Base-by-base conservation (phyloP, 2,329 filamentous ascomycete genomes). In the Ophiognomonia clavigignenti-juglandacearum region DNA sequence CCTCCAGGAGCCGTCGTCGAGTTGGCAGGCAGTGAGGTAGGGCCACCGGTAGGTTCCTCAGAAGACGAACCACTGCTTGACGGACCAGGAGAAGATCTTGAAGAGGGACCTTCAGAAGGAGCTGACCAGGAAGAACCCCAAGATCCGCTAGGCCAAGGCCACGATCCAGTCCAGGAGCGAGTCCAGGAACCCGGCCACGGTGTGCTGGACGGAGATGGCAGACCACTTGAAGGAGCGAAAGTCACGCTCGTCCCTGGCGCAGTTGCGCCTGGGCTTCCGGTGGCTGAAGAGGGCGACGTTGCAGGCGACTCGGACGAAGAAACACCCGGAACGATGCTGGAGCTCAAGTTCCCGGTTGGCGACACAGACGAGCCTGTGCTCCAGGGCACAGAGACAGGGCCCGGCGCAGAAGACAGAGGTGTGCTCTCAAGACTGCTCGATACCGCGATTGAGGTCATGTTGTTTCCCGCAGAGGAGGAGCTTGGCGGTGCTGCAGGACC, bases 331-430 rank as follows among this genome's bases (percentile, higher is more conserved):
- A 16, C 14, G 38, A 4, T 9, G 23, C 22, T 10, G 19, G 47
- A 46, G 34, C 47, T 50, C n/a, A 34, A 43, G 29, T 35, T 34
- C 23, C n/a, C 39, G 3, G 48, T 13, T 24, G 35, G 27, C 9
- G 39, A 11, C n/a, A n/a, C 20, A 19, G 39, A 29, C 18, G 48
- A 37, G 10, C 39, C 11, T 19, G 48, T 51, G 13, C 23, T 39
- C 14, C 37, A 22, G 14, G 36, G 29, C 8, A 40, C 24, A 26
- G 48, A 41, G 16, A 23, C 38, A 31, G 48, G 40, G 26, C 42
- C 39, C 26, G 42, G 14, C 9, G 26, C 11, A 20, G 40, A 24
- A 16, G 48, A 47, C n/a, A 40, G 44, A 2, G 43, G 29, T n/a
- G 20, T 43, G 2, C 16, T 26, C 6, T 27, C 40, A 4, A 40